Percentiles rank a stretch among this genome's conserved stretches.
Evolutionary conservation across 345 rosid species (phyloP).

Genomic region (Pistacia integerrima): DNA sequence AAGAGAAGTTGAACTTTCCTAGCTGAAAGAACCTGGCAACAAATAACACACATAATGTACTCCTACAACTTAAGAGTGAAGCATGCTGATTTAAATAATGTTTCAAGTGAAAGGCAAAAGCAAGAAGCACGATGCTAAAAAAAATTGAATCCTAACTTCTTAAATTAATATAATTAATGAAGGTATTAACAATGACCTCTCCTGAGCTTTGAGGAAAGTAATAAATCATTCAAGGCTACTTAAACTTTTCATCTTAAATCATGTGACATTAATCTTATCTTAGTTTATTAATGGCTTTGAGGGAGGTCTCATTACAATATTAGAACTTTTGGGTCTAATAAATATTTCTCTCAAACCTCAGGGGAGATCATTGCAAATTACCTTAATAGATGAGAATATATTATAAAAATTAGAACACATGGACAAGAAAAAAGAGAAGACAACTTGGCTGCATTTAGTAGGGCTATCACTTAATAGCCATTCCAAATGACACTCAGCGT

Average conservation of each 20-base stretch:
- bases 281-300: too few relatives aligned
- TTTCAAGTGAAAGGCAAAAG: slow-evolving; percentile 7
- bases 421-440: background rate
- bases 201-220: too few relatives aligned
- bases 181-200: too few relatives aligned
- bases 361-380: too few relatives aligned
- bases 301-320: too few relatives aligned
- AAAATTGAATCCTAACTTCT: background rate
- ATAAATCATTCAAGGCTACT: too few relatives aligned
- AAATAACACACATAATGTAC: slow-evolving; percentile 11
- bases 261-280: too few relatives aligned
- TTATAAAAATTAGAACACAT: background rate
- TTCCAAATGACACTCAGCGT: background rate
- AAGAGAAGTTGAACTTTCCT: slow-evolving; percentile 72
- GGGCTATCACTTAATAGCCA: background rate
- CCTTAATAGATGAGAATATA: background rate
- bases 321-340: too few relatives aligned
- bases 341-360: too few relatives aligned
- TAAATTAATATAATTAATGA: background rate
- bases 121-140: background rate
- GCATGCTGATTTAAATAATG: slow-evolving; percentile 5
- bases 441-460: background rate
- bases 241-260: too few relatives aligned
- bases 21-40: slow-evolving; percentile 69
- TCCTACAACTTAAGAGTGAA: background rate